Percentiles rank a stretch among this genome's conserved stretches.
phyloP scores from a whole-genome alignment of 306 rosid species.

The Phaseolus lunatus region DNA sequence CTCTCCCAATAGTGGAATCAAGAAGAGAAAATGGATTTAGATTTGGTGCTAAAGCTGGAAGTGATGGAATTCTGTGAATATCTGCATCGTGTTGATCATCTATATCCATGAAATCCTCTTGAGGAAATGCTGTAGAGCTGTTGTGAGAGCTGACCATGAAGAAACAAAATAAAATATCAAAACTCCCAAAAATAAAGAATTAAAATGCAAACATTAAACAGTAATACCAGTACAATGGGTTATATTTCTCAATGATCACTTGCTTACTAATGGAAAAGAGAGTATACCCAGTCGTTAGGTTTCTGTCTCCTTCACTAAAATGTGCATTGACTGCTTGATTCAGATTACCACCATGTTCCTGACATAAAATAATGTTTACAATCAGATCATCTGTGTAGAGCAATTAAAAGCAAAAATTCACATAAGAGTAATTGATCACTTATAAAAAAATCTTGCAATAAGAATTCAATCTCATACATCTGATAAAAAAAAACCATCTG shows the following conservation, averaged over 20 bases:
- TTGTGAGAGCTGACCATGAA: slow-evolving; percentile 54
- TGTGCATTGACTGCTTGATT: slow-evolving; percentile 84
- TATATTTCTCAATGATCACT: slow-evolving; percentile 21
- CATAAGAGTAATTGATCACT: slow-evolving; percentile 4
- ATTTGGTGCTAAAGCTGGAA: slow-evolving; percentile 54
- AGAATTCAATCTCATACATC: neutral
- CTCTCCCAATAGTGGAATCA: slow-evolving; percentile 55
- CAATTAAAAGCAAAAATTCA: slow-evolving; percentile 7
- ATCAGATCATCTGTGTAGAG: neutral
- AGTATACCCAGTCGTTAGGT: slow-evolving; percentile 51
- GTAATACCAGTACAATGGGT: neutral
- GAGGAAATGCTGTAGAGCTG: slow-evolving; percentile 55
- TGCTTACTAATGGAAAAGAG: slow-evolving; percentile 25
- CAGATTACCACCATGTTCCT: slow-evolving; percentile 90
- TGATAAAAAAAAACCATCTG: neutral
- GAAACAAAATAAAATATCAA: slow-evolving; percentile 38
- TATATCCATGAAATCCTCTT: slow-evolving; percentile 84
- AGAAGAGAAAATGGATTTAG: slow-evolving; percentile 63
- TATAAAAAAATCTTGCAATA: neutral
- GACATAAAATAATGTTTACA: slow-evolving; percentile 39
- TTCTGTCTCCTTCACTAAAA: slow-evolving; percentile 84
- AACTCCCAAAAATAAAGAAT: slow-evolving; percentile 25
- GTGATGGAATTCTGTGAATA: slow-evolving; percentile 55
- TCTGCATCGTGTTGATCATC: slow-evolving; percentile 62
- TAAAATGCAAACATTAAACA: neutral